A percentile compares a stretch with the other conserved stretches of the same genome.
phyloP scores from a whole-genome alignment of 2,329 filamentous ascomycete genomes.

The Huntiella abstrusa region DNA sequence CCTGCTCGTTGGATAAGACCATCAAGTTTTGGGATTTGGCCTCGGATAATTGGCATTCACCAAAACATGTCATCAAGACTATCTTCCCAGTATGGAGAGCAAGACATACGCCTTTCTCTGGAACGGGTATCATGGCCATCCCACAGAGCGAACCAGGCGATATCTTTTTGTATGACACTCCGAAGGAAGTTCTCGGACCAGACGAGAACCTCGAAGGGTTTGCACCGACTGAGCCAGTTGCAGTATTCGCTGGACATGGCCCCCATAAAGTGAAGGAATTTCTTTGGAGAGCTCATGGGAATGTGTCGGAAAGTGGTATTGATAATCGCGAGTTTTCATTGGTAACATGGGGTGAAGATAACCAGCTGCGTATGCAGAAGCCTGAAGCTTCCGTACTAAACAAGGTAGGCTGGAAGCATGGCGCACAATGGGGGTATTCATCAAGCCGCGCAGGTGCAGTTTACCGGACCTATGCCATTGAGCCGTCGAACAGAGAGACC shows the following conservation, averaged over 20 bases:
- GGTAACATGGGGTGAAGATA: slow-evolving; percentile 82
- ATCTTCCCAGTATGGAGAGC: slow-evolving; percentile 82
- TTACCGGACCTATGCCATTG: slow-evolving; percentile 71
- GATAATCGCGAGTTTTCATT: slow-evolving; percentile 83
- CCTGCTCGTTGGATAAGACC: slow-evolving; percentile 77
- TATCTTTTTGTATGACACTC: slow-evolving; percentile 65
- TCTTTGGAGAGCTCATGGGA: slow-evolving; percentile 65
- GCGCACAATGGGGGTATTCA: slow-evolving; percentile 16
- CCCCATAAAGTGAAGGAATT: slow-evolving; percentile 72
- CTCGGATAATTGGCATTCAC: slow-evolving; percentile 32
- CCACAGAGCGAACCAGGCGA: slow-evolving; percentile 75
- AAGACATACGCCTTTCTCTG: slow-evolving; percentile 73
- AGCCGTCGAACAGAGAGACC: slow-evolving; percentile 36
- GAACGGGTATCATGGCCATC: slow-evolving; percentile 67
- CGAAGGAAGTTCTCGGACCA: slow-evolving; percentile 19
- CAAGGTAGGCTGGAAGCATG: slow-evolving; percentile 55
- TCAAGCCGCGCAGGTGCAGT: slow-evolving; percentile 63
- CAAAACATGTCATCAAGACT: slow-evolving; percentile 62
- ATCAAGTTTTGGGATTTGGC: slow-evolving; percentile 85
- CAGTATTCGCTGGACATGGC: slow-evolving; percentile 41
- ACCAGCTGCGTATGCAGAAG: slow-evolving; percentile 59
- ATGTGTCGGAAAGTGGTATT: slow-evolving; percentile 42
- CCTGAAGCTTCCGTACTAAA: slow-evolving; percentile 45
- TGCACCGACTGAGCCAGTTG: slow-evolving; percentile 31
- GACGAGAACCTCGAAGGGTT: not conserved